phyloP scores from a whole-genome alignment of 2,329 filamentous ascomycete genomes.

The Neofusicoccum parvum region DNA sequence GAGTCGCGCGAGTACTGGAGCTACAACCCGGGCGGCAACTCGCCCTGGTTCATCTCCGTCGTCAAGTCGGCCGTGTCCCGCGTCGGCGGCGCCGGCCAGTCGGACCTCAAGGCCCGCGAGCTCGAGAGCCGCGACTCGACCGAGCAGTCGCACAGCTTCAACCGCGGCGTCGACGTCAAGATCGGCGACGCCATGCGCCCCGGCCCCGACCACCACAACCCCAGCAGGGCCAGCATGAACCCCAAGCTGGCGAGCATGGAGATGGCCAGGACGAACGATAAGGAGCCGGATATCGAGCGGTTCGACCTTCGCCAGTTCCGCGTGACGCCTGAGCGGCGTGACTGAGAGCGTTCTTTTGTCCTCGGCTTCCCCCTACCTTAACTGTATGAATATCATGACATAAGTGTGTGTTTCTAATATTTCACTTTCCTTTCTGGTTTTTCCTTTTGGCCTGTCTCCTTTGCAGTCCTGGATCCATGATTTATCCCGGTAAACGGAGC shows the following conservation, averaged over 20 bases:
- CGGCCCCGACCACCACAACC: not conserved
- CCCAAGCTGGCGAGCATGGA: not conserved
- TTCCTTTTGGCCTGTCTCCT: not conserved
- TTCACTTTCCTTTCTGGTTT: not conserved
- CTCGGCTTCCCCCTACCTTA: not conserved
- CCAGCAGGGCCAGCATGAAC: not conserved
- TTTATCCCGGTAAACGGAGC: not conserved
- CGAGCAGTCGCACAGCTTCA: not conserved
- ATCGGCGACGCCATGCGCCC: not conserved
- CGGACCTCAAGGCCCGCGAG: conserved; percentile 1
- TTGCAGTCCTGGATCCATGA: too few relatives aligned
- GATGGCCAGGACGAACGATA: not conserved
- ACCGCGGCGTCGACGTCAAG: not conserved
- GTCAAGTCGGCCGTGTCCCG: conserved; percentile 66
- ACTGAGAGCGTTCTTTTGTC: not conserved
- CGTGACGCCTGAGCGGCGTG: not conserved
- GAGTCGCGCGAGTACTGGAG: conserved; percentile 79
- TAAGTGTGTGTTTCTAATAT: not conserved
- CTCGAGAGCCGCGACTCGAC: conserved; percentile 8
- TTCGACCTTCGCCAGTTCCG: conserved; percentile 19
- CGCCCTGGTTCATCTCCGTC: conserved; percentile 35
- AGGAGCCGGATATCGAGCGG: not conserved
- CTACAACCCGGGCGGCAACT: conserved; percentile 58
- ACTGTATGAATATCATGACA: not conserved
- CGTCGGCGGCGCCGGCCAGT: not conserved